Base-by-base conservation (phyloP, 1,284 basidiomycete species). In the Chiua sp. region DNA sequence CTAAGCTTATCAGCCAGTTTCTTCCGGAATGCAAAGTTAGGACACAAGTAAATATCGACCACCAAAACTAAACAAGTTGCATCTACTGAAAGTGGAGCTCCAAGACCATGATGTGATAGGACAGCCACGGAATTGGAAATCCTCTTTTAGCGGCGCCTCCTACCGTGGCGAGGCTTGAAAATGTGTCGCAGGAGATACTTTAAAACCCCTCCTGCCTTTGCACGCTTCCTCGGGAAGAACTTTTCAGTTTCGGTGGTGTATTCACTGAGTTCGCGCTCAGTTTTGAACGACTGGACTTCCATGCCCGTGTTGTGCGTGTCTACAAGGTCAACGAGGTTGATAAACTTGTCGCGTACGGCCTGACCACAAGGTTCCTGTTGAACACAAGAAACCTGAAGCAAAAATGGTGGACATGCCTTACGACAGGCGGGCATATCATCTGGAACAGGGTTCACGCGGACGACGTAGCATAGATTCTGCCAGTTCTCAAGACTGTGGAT, bases 271-370 rank as follows among this genome's bases (percentile, higher is more conserved):
- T 47, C 30, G 2, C 8, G 42, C 55, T 67, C 66, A 33, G 68
- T 37, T 0, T 22, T 5, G 47, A 67, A 67, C 0, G 64, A 26
- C 13, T 35, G 22, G 0, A 66, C 58, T 0, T 39, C 18, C 0
- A 37, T 16, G 16, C 56, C 63, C 2, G 63, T 65, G 0, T 5
- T 22, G n/a, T 59, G n/a, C 1, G 32, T 47, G 35, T 70, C 65
- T 7, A 67, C 59, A 5, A 69, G 68, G 28, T 69, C 67, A 22
- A 67, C 68, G 18, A 67, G 63, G 6, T 67, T 67, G n/a, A 69
- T 63, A 4, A 51, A n/a, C 0, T 52, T 66, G 0, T 18, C 33
- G 0, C 52, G 28, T 16, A 70, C 33, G 0, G 57, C 65, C 68
- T 67, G 30, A 6, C 30, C 30, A 12, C 35, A 18, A 16, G 16